phyloP scores from a whole-genome alignment of 129 eudicot genomes.

The Ambrosia trifida region DNA sequence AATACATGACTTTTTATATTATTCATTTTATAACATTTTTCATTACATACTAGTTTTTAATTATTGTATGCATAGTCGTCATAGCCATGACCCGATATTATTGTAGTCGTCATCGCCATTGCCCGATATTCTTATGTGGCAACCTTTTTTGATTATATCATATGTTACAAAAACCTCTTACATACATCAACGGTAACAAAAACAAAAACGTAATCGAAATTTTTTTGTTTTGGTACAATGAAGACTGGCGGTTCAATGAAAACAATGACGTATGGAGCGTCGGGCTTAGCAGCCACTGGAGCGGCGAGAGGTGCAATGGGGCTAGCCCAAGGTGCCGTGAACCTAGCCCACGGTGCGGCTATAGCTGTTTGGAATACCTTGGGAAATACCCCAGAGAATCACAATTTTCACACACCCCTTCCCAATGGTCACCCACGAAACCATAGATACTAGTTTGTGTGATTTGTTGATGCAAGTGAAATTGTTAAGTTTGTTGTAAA shows the following conservation, averaged over 20 bases:
- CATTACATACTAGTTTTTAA: no score
- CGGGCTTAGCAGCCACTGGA: constrained; percentile 55
- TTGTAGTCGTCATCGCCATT: no score
- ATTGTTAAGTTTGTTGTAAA: neutral
- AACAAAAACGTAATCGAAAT: neutral
- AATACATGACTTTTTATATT: no score
- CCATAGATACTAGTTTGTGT: constrained; percentile 20
- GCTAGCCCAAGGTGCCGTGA: constrained; percentile 74
- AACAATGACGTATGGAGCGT: constrained; percentile 68
- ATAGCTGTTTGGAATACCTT: constrained; percentile 46
- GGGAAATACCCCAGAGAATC: constrained; percentile 38
- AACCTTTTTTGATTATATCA: neutral
- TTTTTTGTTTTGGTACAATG: neutral
- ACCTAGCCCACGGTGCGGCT: constrained; percentile 73
- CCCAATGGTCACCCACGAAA: constrained; percentile 29
- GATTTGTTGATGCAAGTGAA: neutral
- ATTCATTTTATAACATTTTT: no score
- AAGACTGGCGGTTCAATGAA: constrained; percentile 66
- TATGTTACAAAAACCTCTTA: neutral
- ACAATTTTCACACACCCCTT: constrained; percentile 34
- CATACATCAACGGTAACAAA: no score
- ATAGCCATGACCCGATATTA: no score
- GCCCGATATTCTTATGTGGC: no score
- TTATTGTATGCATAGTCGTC: no score
- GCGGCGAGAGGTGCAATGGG: constrained; percentile 56